Evolutionary conservation across 2,329 filamentous ascomycete species (phyloP).

Genomic region (Alternaria consortialis): DNA sequence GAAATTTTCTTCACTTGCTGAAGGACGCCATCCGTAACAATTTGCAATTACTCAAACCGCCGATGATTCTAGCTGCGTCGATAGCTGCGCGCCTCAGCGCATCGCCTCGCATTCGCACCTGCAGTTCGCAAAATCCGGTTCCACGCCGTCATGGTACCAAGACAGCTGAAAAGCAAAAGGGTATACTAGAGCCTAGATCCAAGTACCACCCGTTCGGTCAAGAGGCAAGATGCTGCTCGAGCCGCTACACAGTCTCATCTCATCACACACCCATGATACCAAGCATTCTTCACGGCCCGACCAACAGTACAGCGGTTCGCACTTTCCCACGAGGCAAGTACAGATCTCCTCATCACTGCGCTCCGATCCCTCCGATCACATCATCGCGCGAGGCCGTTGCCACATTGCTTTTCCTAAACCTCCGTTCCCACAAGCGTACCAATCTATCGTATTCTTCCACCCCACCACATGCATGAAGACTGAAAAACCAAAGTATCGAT

Average conservation of each 20-base stretch:
- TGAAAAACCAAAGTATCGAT: background rate
- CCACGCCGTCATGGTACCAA: background rate
- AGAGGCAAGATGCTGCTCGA: background rate
- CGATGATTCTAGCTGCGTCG: background rate
- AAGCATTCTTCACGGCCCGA: background rate
- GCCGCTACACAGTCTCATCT: background rate
- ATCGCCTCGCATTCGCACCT: background rate
- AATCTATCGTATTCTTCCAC: background rate
- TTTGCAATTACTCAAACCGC: background rate
- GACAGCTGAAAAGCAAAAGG: slow-evolving; percentile 1
- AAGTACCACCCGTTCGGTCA: background rate
- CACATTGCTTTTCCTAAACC: slow-evolving; percentile 2
- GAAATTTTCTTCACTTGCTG: background rate
- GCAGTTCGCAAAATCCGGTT: background rate
- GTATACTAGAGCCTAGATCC: slow-evolving; percentile 2
- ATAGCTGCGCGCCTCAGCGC: background rate
- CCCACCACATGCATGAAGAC: background rate
- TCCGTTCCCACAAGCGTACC: background rate
- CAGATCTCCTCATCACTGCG: background rate
- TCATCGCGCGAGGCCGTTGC: background rate
- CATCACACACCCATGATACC: background rate
- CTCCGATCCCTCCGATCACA: background rate
- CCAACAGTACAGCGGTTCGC: background rate
- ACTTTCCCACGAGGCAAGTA: background rate
- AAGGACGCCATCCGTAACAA: background rate